These are phyloP conservation scores for Dinochytrium kinnereticum DNA, from an alignment of 371 early-diverging fungal species.

Conservation along the genomic window DNA sequence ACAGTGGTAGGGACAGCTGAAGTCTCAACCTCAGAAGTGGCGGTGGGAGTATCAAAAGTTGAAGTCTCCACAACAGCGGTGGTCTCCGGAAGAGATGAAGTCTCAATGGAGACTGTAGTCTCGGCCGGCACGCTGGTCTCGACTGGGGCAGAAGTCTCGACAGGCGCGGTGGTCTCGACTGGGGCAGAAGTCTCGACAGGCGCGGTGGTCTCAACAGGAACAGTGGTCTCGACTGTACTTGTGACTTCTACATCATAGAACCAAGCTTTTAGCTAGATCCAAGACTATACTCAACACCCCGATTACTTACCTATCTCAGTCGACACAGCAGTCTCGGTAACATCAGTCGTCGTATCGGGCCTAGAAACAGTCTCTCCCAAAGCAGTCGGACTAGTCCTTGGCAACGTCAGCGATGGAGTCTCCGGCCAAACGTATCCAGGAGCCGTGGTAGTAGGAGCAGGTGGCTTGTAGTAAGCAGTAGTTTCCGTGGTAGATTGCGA, in stretches of 20 bases:
- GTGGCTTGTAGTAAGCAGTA: background rate
- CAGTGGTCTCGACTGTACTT: background rate
- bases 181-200: background rate
- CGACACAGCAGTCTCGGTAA: background rate
- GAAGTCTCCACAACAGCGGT: conserved; percentile 1
- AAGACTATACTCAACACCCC: too few species aligned
- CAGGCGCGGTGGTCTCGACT: background rate
- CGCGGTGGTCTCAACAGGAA: background rate
- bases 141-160: background rate
- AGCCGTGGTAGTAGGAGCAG: background rate
- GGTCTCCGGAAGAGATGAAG: conserved; percentile 2
- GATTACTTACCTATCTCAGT: too few species aligned
- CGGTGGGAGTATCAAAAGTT: background rate
- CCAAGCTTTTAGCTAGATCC: too few species aligned
- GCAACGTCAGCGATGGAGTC: background rate
- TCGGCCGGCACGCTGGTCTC: background rate
- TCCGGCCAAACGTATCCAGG: background rate
- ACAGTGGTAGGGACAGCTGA: background rate
- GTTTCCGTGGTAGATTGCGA: background rate
- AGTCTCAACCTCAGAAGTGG: background rate
- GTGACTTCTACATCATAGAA: too few species aligned
- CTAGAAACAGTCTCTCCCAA: conserved; percentile 9
- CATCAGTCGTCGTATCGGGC: background rate
- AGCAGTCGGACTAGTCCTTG: conserved; percentile 12
- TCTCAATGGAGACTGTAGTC: background rate